Base-by-base conservation (phyloP, 345 rosid species). In the Dipteronia sinensis region DNA sequence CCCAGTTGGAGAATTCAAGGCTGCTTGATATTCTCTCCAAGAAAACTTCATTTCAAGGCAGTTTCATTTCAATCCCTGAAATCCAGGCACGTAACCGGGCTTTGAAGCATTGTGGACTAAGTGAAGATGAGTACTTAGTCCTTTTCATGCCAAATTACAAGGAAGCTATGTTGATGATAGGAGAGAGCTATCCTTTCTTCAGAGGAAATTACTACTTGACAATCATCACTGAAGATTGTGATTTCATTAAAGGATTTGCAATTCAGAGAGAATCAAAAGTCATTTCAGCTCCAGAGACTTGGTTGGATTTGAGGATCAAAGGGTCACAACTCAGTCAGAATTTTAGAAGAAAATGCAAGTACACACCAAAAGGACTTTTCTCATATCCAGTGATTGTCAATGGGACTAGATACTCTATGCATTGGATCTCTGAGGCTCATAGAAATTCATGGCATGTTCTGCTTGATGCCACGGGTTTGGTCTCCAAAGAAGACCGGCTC, bases 361-460 rank as follows among this genome's bases (percentile, higher is more conserved):
- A 86, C 49, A 78, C 71, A 3, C 90, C 89, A 0, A 91, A 89
- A 69, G 93, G 95, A 10, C 83, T 88, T 3, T 86, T 89, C 79
- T 84, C 93, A 0, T 91, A 87, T 69, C 93, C 90, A 0, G 90
- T 80, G 7, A 75, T 59, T 3, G 88, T 80, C 38, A 78, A 83
- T 38, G 89, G 79, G 63, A 82, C 80, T 17, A 81, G 85, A 29
- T 82, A 83, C 61, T 91, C 95, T 2, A 81, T 87, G 95, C 93
- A 91, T 77, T 91, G 95, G 95, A 87, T 89, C 56, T 91, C 93
- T 0, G 95, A 91, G 82, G 91, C 91, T 6, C 95, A 88, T 65
- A 80, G 95, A 74, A 89, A 88, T 59, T 89, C 95, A 9, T 91
- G 91, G 95, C 93, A 88, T 23, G 91, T 89, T 56, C 80, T 89